phyloP scores from a whole-genome alignment of 2,329 filamentous ascomycete genomes.

The Paecilomyces dactylethromorphus region DNA sequence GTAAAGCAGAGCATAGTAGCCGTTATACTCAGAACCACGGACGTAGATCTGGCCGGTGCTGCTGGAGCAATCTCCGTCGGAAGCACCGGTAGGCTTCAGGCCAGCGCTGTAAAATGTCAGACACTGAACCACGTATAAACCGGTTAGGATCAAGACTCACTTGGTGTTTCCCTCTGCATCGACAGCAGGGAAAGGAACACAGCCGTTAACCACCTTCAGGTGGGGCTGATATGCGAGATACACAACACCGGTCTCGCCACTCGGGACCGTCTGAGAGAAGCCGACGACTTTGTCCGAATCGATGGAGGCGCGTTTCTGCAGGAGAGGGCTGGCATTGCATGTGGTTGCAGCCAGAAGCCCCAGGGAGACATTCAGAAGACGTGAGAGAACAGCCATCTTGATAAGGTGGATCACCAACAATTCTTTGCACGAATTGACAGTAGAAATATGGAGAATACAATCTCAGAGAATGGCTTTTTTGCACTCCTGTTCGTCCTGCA shows the following conservation, averaged over 20 bases:
- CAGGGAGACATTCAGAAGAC: not conserved
- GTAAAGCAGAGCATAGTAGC: constrained; percentile 46
- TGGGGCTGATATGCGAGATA: constrained; percentile 53
- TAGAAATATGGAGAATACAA: not conserved
- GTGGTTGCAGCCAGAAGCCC: not conserved
- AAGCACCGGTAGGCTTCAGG: constrained; percentile 33
- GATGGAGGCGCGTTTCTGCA: constrained; percentile 34
- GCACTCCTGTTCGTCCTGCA: not conserved
- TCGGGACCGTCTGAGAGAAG: constrained; percentile 49
- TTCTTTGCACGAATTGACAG: not conserved
- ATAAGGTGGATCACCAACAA: not conserved
- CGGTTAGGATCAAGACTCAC: constrained; percentile 28
- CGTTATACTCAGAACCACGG: constrained; percentile 35
- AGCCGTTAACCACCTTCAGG: constrained; percentile 52
- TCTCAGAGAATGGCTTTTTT: not conserved
- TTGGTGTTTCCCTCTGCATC: constrained; percentile 51
- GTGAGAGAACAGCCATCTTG: not conserved
- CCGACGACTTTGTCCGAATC: constrained; percentile 44
- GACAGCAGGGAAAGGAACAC: constrained; percentile 58
- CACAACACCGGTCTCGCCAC: constrained; percentile 38
- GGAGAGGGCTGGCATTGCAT: not conserved
- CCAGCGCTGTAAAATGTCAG: constrained; percentile 31
- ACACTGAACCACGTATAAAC: not conserved
- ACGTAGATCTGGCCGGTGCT: constrained; percentile 48
- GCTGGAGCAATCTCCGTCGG: constrained; percentile 34